Conservation (phyloP, 192 early-diverging fungal genomes). For the Gonapodya prolifera region DNA sequence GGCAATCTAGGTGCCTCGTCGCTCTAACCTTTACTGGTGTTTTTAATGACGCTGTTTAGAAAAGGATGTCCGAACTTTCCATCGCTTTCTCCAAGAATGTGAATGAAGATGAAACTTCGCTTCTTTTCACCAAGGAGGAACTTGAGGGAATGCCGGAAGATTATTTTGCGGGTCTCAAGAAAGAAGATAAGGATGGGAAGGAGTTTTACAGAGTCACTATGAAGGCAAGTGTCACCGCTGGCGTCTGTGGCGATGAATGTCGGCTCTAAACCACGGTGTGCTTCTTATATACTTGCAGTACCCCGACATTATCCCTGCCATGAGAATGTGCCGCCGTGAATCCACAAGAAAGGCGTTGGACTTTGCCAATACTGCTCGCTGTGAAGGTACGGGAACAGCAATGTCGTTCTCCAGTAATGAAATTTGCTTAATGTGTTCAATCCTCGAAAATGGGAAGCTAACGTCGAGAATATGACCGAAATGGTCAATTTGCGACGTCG, state of each 20-base stretch:
- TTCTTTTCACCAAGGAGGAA: constrained; percentile 35
- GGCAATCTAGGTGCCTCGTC: not conserved
- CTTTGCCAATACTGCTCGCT: constrained; percentile 37
- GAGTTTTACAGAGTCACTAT: constrained; percentile 54
- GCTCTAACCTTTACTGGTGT: no score
- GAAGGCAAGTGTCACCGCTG: constrained; percentile 22
- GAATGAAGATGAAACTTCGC: constrained; percentile 49
- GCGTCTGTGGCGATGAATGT: constrained; percentile 5
- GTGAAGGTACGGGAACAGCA: constrained; percentile 30
- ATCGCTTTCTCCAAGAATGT: constrained; percentile 61
- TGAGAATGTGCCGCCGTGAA: constrained; percentile 15
- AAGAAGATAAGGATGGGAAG: constrained; percentile 41
- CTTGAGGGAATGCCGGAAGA: constrained; percentile 60
- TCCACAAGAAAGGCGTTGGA: constrained; percentile 29
- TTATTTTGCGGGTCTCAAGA: constrained; percentile 49
- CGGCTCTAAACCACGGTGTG: constrained; percentile 10
- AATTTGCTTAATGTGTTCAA: constrained; percentile 11
- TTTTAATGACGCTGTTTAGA: no score
- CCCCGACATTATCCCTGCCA: constrained; percentile 3
- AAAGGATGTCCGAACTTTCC: constrained; percentile 48
- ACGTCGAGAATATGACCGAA: constrained; percentile 21
- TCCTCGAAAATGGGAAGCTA: constrained; percentile 21
- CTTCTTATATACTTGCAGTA: not conserved
- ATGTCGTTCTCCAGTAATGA: constrained; percentile 8
- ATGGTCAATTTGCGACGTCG: constrained; percentile 33